A percentile compares a stretch with the other conserved stretches of the same genome.
phyloP scores from a whole-genome alignment of 495 filamentous ascomycete genomes.

The Mytilinidion resinicola region DNA sequence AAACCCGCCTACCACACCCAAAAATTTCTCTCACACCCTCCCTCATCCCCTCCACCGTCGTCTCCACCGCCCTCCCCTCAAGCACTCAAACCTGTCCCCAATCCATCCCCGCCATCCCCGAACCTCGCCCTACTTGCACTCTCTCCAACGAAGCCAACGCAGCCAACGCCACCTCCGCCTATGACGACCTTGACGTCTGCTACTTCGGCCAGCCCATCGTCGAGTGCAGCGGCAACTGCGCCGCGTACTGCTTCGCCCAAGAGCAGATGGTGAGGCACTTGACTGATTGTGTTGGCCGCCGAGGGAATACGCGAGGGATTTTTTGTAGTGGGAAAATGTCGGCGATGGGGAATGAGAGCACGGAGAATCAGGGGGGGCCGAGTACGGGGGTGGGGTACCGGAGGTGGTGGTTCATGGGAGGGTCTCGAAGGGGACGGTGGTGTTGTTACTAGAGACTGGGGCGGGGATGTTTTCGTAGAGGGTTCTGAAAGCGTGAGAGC shows the following conservation, averaged over 20 bases:
- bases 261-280: neutral
- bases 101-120: neutral
- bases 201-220: conserved; percentile 1
- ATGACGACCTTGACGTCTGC: neutral
- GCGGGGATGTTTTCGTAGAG: too few species aligned
- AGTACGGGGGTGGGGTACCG: neutral
- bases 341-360: neutral
- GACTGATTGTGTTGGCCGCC: neutral
- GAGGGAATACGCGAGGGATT: neutral
- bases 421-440: too few species aligned
- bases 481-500: too few species aligned
- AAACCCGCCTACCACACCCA: neutral
- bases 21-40: neutral
- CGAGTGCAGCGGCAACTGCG: neutral
- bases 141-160: neutral
- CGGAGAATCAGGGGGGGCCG: neutral
- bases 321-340: neutral
- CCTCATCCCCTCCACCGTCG: neutral
- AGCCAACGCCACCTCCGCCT: neutral
- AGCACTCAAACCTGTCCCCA: neutral
- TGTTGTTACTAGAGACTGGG: too few species aligned
- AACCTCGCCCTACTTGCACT: neutral
- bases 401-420: too few species aligned
- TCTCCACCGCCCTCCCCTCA: neutral
- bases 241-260: conserved; percentile 2